phyloP scores from a whole-genome alignment of 2,329 filamentous ascomycete species.

The Epicoccum nigrum region DNA sequence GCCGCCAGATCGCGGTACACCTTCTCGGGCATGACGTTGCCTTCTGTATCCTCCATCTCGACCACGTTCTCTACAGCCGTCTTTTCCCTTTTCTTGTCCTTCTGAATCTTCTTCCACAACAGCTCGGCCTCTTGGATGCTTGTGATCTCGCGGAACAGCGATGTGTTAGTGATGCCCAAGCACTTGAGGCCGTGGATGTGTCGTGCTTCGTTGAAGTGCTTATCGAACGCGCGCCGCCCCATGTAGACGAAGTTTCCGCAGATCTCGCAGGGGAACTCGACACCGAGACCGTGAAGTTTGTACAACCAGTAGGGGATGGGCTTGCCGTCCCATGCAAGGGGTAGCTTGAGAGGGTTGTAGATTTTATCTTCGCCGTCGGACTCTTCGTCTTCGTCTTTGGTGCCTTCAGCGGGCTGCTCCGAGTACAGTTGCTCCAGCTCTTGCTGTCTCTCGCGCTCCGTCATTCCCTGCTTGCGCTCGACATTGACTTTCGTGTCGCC shows the following conservation, averaged over 20 bases:
- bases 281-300: conserved; percentile 91
- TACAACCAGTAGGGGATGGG: conserved; percentile 99
- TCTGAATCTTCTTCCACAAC: conserved; percentile 92
- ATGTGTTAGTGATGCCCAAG: conserved; percentile 88
- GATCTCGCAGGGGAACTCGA: conserved; percentile 94
- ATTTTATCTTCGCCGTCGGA: conserved; percentile 78
- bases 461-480: conserved; percentile 96
- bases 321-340: conserved; percentile 97
- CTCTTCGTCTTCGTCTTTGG: conserved; percentile 69
- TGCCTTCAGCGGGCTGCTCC: conserved; percentile 61
- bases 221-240: conserved; percentile 93
- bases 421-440: conserved; percentile 87
- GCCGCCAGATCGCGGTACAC: conserved; percentile 96
- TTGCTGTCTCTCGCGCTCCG: conserved; percentile 90
- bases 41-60: conserved; percentile 97
- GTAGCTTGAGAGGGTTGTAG: conserved; percentile 95
- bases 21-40: conserved; percentile 99
- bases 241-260: conserved; percentile 99
- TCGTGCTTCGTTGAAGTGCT: conserved; percentile 94
- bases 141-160: conserved; percentile 91
- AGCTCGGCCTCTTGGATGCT: conserved; percentile 86
- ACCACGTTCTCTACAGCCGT: conserved; percentile 82
- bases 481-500: conserved; percentile 92
- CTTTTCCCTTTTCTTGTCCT: conserved; percentile 79
- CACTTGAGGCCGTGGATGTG: conserved; percentile 95